phyloP scores from a whole-genome alignment of 441 rosid species.

The Populus hybrid region DNA sequence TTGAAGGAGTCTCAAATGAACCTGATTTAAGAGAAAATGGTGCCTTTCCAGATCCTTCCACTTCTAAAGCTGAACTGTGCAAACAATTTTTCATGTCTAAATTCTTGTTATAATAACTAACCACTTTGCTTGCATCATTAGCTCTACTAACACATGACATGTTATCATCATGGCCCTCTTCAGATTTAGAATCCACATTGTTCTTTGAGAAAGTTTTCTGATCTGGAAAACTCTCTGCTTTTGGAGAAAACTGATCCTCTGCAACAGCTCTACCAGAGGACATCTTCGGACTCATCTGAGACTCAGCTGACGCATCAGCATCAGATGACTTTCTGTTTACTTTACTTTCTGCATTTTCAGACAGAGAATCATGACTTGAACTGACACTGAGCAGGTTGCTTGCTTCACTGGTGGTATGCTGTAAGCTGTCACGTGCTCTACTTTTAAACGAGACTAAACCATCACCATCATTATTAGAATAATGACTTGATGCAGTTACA shows the following conservation, averaged over 20 bases:
- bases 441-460: constrained; percentile 25
- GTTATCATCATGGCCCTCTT: constrained; percentile 63
- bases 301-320: constrained; percentile 42
- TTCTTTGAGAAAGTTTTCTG: constrained; percentile 30
- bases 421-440: constrained; percentile 36
- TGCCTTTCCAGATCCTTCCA: constrained; percentile 36
- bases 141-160: constrained; percentile 45
- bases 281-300: constrained; percentile 33
- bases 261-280: constrained; percentile 29
- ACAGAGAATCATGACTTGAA: constrained; percentile 56
- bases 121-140: constrained; percentile 30
- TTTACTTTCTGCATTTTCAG: constrained; percentile 62
- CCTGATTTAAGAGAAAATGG: constrained; percentile 33
- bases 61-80: constrained; percentile 38
- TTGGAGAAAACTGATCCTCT: constrained; percentile 31
- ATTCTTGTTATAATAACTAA: constrained; percentile 28
- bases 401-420: constrained; percentile 56
- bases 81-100: constrained; percentile 42
- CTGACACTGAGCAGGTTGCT: constrained; percentile 50
- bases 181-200: constrained; percentile 40
- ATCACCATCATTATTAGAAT: constrained; percentile 53
- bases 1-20: constrained; percentile 29
- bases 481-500: constrained; percentile 50
- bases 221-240: constrained; percentile 25
- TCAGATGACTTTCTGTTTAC: constrained; percentile 41